Evolutionary conservation across 2,329 filamentous ascomycete genomes (phyloP), one percentile per base, ranked within the genome.

Genomic region (Phialophora chinensis): DNA sequence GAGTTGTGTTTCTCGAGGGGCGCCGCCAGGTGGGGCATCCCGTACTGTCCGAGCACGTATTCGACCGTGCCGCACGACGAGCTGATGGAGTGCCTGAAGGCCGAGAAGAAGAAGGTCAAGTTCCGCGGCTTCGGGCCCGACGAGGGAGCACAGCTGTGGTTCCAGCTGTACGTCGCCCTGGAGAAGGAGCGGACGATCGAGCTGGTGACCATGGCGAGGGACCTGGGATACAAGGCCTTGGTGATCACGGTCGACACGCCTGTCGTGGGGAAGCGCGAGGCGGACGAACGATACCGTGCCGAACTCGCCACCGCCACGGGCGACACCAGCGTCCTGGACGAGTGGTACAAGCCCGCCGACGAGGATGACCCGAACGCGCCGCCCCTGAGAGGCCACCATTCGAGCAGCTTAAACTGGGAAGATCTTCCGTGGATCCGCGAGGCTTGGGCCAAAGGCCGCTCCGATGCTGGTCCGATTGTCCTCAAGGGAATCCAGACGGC

Each of bases 401-500:
- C 87, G 53, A 79, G 81, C 23, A 79, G 80, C 0, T 75, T 88
- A 3, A 79, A 77, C 4, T 86, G 84, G 86, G 78, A 80, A 4
- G 85, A 87, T 70, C 71, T 88, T 4, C 73, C 75, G 12, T 88
- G 86, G 86, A 66, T 69, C 57, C 87, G 11, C 76, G 81, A 55
- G 71, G 78, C 62, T 73, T 49, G 73, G 79, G 14, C 23, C 59
- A n/a, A 54, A 23, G 59, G 59, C 12, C n/a, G 78, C 2, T 74
- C 80, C 11, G 60, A 38, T 76, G 85, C 14, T n/a, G 77, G 86
- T 6, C 85, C 85, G 0, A 79, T 88, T n/a, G 81, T 85, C 42
- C 67, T 87, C 44, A 87, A 88, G 73, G 86, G 86, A 0, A 80
- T 87, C 4, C 85, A 86, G 77, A 82, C 79, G 11, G 84, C 84